phyloP scores from a whole-genome alignment of 2,329 filamentous ascomycete genomes.

The Epichloe typhina region DNA sequence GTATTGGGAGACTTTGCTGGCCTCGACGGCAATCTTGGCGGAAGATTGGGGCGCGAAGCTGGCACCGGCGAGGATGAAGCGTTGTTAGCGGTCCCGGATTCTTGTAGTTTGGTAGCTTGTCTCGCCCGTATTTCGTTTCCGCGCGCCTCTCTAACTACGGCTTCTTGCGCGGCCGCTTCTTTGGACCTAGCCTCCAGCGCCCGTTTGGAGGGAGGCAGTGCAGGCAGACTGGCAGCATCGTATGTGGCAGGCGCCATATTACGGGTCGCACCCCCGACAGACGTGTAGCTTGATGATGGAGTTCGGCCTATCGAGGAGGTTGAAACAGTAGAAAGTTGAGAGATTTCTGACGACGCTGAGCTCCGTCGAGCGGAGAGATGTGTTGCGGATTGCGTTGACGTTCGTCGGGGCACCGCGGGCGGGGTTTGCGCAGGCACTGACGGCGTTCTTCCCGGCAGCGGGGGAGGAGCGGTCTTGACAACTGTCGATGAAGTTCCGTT shows the following conservation, averaged over 20 bases:
- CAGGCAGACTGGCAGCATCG: slow-evolving; percentile 42
- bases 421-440: slow-evolving; percentile 26
- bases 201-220: slow-evolving; percentile 40
- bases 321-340: slow-evolving; percentile 40
- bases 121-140: slow-evolving; percentile 5
- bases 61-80: slow-evolving; percentile 8
- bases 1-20: slow-evolving; percentile 21
- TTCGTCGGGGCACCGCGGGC: slow-evolving; percentile 35
- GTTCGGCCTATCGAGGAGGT: slow-evolving; percentile 34
- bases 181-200: slow-evolving; percentile 36
- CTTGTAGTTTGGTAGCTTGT: slow-evolving; percentile 2
- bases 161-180: slow-evolving; percentile 11
- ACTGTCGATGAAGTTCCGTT: slow-evolving; percentile 1
- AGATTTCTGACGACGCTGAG: slow-evolving; percentile 46
- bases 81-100: slow-evolving; percentile 16
- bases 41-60: slow-evolving; percentile 26
- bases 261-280: slow-evolving; percentile 28
- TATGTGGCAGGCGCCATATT: slow-evolving; percentile 40
- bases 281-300: slow-evolving; percentile 34
- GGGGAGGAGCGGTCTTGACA: slow-evolving; percentile 18
- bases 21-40: slow-evolving; percentile 38
- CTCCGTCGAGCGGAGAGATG: slow-evolving; percentile 31
- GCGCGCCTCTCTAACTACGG: slow-evolving; percentile 1
- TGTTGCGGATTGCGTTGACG: slow-evolving; percentile 27
- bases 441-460: slow-evolving; percentile 19